Conservation (phyloP, 2,329 filamentous ascomycete genomes). For the Exophiala calicioides region DNA sequence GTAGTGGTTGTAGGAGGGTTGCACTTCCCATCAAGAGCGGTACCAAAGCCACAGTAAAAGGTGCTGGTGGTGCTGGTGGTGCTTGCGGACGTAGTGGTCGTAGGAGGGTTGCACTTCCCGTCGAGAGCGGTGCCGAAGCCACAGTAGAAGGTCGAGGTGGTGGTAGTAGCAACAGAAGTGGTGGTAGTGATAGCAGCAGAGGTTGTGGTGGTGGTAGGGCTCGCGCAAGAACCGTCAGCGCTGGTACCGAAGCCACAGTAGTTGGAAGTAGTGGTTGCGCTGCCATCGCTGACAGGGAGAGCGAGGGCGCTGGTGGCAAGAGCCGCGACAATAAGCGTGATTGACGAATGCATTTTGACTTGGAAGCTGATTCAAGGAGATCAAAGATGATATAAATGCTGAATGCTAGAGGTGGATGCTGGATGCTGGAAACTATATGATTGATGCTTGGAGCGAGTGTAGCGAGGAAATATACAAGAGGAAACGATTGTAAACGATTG, state of each 20-base stretch:
- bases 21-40: slow-evolving; percentile 16
- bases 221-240: slow-evolving; percentile 19
- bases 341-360: slow-evolving; percentile 15
- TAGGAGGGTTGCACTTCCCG: slow-evolving; percentile 18
- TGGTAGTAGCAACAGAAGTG: slow-evolving; percentile 4
- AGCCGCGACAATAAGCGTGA: slow-evolving; percentile 14
- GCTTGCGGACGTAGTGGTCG: slow-evolving; percentile 11
- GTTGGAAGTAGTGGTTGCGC: slow-evolving; percentile 16
- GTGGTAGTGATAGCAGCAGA: slow-evolving; percentile 9
- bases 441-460: slow-evolving; percentile 1
- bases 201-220: slow-evolving; percentile 7
- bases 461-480: slow-evolving; percentile 7
- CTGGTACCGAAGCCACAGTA: slow-evolving; percentile 22
- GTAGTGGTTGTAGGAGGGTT: slow-evolving; percentile 6
- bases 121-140: slow-evolving; percentile 21
- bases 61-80: slow-evolving; percentile 9
- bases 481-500: not conserved
- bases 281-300: slow-evolving; percentile 9
- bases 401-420: not conserved
- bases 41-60: slow-evolving; percentile 21
- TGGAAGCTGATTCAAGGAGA: not conserved
- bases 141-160: slow-evolving; percentile 10
- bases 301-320: slow-evolving; percentile 12
- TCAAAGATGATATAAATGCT: not conserved
- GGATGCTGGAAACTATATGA: too few species aligned